Base-by-base conservation (phyloP, 2,329 filamentous ascomycete species). In the Dothistroma pini region DNA sequence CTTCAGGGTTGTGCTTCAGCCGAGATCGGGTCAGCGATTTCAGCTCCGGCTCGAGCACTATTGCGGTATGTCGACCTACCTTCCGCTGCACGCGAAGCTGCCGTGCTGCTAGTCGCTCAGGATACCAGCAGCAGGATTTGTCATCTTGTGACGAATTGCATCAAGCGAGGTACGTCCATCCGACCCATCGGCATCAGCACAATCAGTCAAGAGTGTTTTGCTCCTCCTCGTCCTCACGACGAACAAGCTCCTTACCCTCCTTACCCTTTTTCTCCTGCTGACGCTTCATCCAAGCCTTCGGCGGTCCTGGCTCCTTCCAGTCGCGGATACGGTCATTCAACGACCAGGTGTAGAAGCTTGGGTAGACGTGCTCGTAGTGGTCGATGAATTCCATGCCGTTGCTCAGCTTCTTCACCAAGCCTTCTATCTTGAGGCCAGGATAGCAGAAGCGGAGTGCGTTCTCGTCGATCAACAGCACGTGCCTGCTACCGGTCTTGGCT, bases 391-490 rank as follows among this genome's bases (percentile, higher is more conserved):
- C 61, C 48, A 75, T 57, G 25, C 73, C 73, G 19, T 67, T 59
- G 44, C 70, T 68, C 14, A 72, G 62, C 60, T 69, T 59, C 31
- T 67, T 69, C 57, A 76, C 66, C 12, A 59, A 67, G 6, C 71
- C 78, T 38, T 76, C 69, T 53, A 81, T 70, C 71, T 79, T 81
- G 75, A 81, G 75, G 0, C 91, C 90, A 0, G 81, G 74, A 61
- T 84, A 83, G 70, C 89, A 84, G 58, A 84, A 77, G 31, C 78
- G 62, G 19, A 89, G 75, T 2, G 85, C 72, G 4, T 81, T 74
- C 29, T 85, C 82, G 62, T 96, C 92, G 3, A 96, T 71, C 69
- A 89, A 85, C 65, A 96, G 87, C 12, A 73, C 72, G 63, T 78
- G 75, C 51, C 78, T 79, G 49, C 83, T 78, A 34, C 79, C 79